A percentile compares a stretch with the other conserved stretches of the same genome.
phyloP scores from a whole-genome alignment of 495 filamentous ascomycete genomes.

The Aspergillus campestris region DNA sequence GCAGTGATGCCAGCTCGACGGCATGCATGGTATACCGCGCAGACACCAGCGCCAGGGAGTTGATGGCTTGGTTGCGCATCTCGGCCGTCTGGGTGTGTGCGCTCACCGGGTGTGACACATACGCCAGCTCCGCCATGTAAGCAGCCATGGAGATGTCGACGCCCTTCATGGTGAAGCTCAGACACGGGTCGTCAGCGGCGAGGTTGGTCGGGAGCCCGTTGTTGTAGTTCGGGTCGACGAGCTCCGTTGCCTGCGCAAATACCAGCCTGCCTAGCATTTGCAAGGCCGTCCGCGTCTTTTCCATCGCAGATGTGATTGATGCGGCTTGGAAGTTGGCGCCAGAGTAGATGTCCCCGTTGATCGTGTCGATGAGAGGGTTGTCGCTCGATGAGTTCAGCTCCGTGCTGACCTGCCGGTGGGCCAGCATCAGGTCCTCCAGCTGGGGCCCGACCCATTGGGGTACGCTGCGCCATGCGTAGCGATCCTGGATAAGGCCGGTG shows the following conservation, averaged over 20 bases:
- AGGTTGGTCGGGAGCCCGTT: constrained; percentile 56
- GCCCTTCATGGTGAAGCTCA: constrained; percentile 51
- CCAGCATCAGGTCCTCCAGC: constrained; percentile 52
- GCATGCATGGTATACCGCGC: constrained; percentile 49
- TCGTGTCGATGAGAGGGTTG: constrained; percentile 51
- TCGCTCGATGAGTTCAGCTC: constrained; percentile 59
- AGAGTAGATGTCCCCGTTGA: constrained; percentile 29
- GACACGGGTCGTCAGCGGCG: constrained; percentile 46
- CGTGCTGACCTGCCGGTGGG: constrained; percentile 43
- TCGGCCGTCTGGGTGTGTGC: constrained; percentile 49
- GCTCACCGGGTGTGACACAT: constrained; percentile 45
- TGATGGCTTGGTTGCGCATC: constrained; percentile 52
- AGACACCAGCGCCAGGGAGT: constrained; percentile 49
- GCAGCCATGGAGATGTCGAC: constrained; percentile 57
- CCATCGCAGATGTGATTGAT: constrained; percentile 55
- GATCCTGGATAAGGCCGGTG: constrained; percentile 48
- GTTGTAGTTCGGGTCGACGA: constrained; percentile 48
- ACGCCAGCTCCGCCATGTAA: constrained; percentile 50
- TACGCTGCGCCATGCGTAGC: constrained; percentile 52
- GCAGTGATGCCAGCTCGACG: constrained; percentile 46
- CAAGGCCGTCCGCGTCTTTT: constrained; percentile 46
- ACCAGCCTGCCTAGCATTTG: constrained; percentile 53
- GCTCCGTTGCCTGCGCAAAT: constrained; percentile 50
- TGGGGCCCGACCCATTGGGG: constrained; percentile 59
- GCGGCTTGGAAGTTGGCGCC: constrained; percentile 60